phyloP scores from a whole-genome alignment of 352 stramenopile species.

The Globisporangium perplexum region DNA sequence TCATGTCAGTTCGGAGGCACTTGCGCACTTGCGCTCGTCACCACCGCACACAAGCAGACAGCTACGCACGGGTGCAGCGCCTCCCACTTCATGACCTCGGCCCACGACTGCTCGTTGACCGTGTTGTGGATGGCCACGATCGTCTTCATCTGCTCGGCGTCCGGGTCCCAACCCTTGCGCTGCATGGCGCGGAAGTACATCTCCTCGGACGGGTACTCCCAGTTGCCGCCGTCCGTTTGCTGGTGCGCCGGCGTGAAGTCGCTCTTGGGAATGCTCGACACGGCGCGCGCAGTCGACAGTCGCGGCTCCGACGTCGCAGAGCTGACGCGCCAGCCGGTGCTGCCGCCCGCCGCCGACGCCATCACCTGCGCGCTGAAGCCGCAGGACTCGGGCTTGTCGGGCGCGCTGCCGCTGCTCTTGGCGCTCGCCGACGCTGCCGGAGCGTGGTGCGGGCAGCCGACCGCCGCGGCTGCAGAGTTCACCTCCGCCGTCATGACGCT shows the following conservation, averaged over 20 bases:
- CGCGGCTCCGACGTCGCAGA: slow-evolving; percentile 13
- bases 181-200: slow-evolving; percentile 98
- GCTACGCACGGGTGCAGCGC: slow-evolving; percentile 39
- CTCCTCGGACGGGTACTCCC: slow-evolving; percentile 97
- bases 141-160: slow-evolving; percentile 90
- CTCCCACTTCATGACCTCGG: slow-evolving; percentile 92
- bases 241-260: slow-evolving; percentile 73
- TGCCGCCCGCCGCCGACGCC: slow-evolving; percentile 34
- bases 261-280: slow-evolving; percentile 94
- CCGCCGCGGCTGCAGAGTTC: slow-evolving; percentile 47
- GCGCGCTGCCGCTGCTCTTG: slow-evolving; percentile 1
- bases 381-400: slow-evolving; percentile 12
- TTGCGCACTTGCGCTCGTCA: neutral
- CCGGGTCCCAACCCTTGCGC: slow-evolving; percentile 92
- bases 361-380: slow-evolving; percentile 66
- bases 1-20: neutral
- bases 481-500: slow-evolving; percentile 70
- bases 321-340: slow-evolving; percentile 27
- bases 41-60: neutral
- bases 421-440: slow-evolving; percentile 3
- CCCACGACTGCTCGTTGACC: slow-evolving; percentile 96
- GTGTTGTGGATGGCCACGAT: slow-evolving; percentile 98
- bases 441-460: slow-evolving; percentile 40
- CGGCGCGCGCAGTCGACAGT: slow-evolving; percentile 83
- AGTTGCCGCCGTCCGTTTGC: slow-evolving; percentile 50